Evolutionary conservation across 768 basidiomycete species (phyloP), one percentile per base, ranked within the genome.

Genomic region (Chiua virens): DNA sequence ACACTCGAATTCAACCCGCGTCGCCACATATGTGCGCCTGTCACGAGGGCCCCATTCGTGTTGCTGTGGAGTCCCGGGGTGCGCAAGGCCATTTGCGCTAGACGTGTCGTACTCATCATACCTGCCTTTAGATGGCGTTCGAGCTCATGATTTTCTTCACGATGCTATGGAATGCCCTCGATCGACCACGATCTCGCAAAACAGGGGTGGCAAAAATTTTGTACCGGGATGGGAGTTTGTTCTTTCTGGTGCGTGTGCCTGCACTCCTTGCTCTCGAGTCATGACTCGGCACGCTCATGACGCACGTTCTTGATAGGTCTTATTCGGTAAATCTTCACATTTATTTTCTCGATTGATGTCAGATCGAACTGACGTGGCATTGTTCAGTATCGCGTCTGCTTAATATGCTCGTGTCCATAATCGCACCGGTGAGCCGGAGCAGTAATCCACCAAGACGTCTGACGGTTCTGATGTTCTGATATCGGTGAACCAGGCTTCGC

Each of bases 61-160:
- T 15, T 65, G 47, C 46, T 71, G 4, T 71, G 69, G 69, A 18
- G 38, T 18, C 69, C 69, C 8, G 69, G 69, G 13, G 66, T 71
- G 18, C 27, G 57, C 21, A 9, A 27, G 7, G 5, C 4, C 2
- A 38, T 25, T 22, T 5, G 8, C 23, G 34, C 13, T 4, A 22
- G 8, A 2, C 4, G 35, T 23, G 25, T 40, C 37, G 8, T 41
- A 27, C 38, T 50, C 36, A 57, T 28, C 8, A 5, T 34, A 3
- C n/a, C 9, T 25, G 17, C 20, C 10, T 17, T n/a, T 20, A 70
- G 68, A 56, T 68, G 4, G 53, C 41, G 2, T 71, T 68, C 13
- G 70, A 71, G 42, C 13, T 62, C n/a, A 54, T 71, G 52, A 41
- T 71, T 8, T 71, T 71, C 42, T 7, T 56, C 27, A 62, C 60